Base-by-base conservation (phyloP, 2,329 filamentous ascomycete genomes). In the Neonectria ditissima region DNA sequence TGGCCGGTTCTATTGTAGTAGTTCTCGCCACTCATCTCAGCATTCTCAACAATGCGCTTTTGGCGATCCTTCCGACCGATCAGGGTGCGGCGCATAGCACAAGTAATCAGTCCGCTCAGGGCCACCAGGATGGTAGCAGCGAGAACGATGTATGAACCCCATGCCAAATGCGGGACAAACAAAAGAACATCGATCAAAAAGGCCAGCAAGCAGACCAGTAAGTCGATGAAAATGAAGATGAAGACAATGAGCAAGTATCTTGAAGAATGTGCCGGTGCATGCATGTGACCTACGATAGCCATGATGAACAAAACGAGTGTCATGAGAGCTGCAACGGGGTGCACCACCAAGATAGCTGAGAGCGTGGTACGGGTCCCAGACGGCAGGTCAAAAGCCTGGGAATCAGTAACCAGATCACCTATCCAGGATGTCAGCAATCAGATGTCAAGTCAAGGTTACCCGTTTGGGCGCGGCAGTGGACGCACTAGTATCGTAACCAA, bases 11-110 rank as follows among this genome's bases (percentile, higher is more conserved):
- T 86, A 73, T 90, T 91, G 79, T 97, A 97, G 77, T 91, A 97
- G 75, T 94, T 96, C 73, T 96, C 90, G 28, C 95, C 95, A 76
- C 92, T 98, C 94, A 98, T 98, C 77, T 98, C 94, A 8, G 94
- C 93, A 76, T 98, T 97, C 78, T 97, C 92, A 2, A 90, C 93
- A 75, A 98, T 97, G 48, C 93, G 89, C 82, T 91, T 93, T 84
- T 96, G 94, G 66, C 94, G 88, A n/a, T 94, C 92, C 81, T 97
- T 97, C 72, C 95, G 89, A 78, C 92, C 92, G 65, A 97, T 92
- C 61, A 98, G 83, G 2, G 94, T 97, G 64, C 95, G 89, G 68
- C 96, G 91, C 94, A 98, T 98, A 22, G 93, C 94, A 77, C 94
- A 99, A 9, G 94, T 94, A 37, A 97, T 89, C 61, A 99, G 86